These are phyloP conservation scores for Pyronema omphalodes DNA, from an alignment of 495 filamentous ascomycete species.

Conservation along the genomic window DNA sequence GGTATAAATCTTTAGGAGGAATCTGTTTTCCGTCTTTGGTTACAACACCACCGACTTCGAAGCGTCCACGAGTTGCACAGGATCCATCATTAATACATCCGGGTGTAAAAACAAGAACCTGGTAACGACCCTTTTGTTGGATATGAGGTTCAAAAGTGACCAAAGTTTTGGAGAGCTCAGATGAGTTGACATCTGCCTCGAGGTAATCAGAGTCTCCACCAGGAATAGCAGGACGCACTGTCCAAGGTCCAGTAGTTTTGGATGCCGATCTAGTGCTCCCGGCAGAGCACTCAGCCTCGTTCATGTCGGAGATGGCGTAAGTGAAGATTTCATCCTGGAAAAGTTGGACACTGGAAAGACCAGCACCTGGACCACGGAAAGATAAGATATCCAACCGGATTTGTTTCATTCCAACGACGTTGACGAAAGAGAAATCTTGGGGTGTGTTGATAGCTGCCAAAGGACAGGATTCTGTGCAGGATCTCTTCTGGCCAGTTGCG, in stretches of 20 bases:
- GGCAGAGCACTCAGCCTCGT: conserved; percentile 66
- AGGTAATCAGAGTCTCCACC: conserved; percentile 47
- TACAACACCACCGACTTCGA: conserved; percentile 52
- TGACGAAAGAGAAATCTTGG: conserved; percentile 85
- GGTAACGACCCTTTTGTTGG: conserved; percentile 75
- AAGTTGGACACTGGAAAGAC: conserved; percentile 76
- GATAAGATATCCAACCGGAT: conserved; percentile 69
- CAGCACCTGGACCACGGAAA: conserved; percentile 75
- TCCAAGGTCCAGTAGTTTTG: conserved; percentile 56
- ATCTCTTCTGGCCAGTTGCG: conserved; percentile 39
- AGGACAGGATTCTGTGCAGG: conserved; percentile 63
- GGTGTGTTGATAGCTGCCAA: conserved; percentile 48
- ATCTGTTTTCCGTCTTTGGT: conserved; percentile 25
- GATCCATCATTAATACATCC: conserved; percentile 67
- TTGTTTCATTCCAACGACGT: conserved; percentile 68
- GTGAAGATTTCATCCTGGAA: conserved; percentile 69
- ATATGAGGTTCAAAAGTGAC: conserved; percentile 68
- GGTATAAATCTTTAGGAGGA: conserved; percentile 40
- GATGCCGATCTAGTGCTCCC: conserved; percentile 45
- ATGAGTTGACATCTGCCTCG: conserved; percentile 38
- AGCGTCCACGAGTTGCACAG: conserved; percentile 54
- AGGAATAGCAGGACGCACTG: conserved; percentile 17
- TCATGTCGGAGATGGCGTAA: conserved; percentile 71
- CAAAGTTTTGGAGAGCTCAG: conserved; percentile 23
- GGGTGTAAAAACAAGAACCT: conserved; percentile 73